These are phyloP conservation scores for Fraxinus nigra DNA, from an alignment of 305 asterid genomes.

Conservation along the genomic window DNA sequence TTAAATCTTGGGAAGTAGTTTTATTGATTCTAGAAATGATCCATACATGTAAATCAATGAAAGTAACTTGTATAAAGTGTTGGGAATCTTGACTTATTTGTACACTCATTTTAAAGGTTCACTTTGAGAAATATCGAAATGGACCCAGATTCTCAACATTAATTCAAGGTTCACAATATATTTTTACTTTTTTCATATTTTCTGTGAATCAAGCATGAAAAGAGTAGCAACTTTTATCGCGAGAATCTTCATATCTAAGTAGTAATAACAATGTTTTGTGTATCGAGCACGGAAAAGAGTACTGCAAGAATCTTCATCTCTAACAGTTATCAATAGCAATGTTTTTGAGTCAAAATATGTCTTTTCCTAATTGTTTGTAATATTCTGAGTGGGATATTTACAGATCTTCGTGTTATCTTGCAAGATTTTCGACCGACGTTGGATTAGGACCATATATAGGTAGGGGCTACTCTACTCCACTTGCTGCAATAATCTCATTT, in stretches of 20 bases:
- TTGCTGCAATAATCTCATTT: slow-evolving; percentile 3
- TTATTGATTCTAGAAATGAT: background rate
- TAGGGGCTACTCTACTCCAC: slow-evolving; percentile 16
- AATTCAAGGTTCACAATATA: background rate
- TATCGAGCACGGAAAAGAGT: background rate
- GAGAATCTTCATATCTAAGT: background rate
- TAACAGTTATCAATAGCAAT: background rate
- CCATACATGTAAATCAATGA: background rate
- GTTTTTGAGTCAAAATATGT: background rate
- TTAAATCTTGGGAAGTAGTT: background rate
- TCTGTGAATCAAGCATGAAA: background rate
- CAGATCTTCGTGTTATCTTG: background rate
- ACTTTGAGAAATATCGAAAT: background rate
- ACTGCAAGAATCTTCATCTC: background rate
- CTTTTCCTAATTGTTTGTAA: background rate
- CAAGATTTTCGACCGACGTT: background rate
- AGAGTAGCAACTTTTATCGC: background rate
- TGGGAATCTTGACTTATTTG: background rate
- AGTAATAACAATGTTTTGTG: background rate
- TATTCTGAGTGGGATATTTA: background rate
- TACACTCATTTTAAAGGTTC: background rate
- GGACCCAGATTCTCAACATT: background rate
- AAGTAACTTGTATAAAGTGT: background rate
- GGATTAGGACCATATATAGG: background rate
- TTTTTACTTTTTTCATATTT: slow-evolving; percentile 1